Percentiles rank a stretch among this genome's conserved stretches.
phyloP scores from a whole-genome alignment of 148 eudicot species.

The Bassia scoparia region DNA sequence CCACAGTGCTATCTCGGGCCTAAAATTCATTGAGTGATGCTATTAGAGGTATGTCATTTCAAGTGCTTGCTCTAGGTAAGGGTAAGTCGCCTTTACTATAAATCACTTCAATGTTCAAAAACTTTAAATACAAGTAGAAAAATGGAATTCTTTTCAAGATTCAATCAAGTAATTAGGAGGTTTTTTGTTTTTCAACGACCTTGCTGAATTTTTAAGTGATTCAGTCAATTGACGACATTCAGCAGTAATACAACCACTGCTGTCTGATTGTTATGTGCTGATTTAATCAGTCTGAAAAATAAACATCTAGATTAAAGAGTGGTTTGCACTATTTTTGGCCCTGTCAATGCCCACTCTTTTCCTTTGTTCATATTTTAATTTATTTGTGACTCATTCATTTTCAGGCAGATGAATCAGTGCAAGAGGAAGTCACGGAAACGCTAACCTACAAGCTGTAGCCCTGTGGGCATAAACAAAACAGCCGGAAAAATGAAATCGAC shows the following conservation, averaged over 20 bases:
- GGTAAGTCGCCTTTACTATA: conserved; percentile 10
- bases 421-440: not conserved
- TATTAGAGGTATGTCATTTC: not conserved
- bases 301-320: conserved; percentile 13
- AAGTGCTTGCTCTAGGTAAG: conserved; percentile 18
- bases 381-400: conserved; percentile 18
- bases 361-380: not conserved
- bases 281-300: not conserved
- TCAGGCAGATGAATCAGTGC: conserved; percentile 9
- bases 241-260: not conserved
- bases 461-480: conserved; percentile 17
- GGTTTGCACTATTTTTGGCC: conserved; percentile 25
- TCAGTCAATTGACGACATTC: not conserved
- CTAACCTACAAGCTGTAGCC: not conserved
- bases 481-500: not conserved
- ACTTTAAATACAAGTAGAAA: not conserved
- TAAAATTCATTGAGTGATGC: conserved; percentile 44
- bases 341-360: conserved; percentile 17
- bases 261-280: conserved; percentile 12
- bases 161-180: too few species aligned
- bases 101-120: not conserved
- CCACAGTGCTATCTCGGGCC: conserved; percentile 71
- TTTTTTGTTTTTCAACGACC: not conserved
- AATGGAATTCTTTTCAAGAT: not conserved
- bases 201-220: not conserved